Percentiles rank a stretch among this genome's conserved stretches.
Evolutionary conservation across 2,329 filamentous ascomycete species (phyloP).

Genomic region (Dothideomycetidae sp.): DNA sequence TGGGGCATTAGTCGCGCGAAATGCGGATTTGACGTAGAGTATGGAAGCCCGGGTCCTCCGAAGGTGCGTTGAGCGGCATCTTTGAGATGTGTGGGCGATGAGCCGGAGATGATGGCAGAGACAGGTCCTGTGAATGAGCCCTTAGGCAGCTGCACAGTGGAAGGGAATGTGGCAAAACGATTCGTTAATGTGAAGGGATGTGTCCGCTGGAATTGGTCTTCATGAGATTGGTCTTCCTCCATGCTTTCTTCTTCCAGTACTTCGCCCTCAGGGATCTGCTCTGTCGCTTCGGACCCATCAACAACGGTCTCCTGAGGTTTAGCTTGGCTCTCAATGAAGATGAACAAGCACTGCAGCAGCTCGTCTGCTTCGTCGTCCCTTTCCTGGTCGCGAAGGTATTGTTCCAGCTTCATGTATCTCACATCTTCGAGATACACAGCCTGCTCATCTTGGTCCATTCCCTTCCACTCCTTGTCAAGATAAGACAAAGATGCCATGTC

Average conservation of each 20-base stretch:
- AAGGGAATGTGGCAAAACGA: slow-evolving; percentile 58
- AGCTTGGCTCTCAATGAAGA: slow-evolving; percentile 12
- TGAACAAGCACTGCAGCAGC: slow-evolving; percentile 5
- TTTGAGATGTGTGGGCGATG: slow-evolving; percentile 57
- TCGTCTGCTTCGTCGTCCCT: slow-evolving; percentile 6
- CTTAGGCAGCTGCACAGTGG: slow-evolving; percentile 61
- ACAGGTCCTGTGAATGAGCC: slow-evolving; percentile 57
- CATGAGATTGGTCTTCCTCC: slow-evolving; percentile 11
- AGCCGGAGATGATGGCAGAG: slow-evolving; percentile 45
- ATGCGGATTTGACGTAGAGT: slow-evolving; percentile 58
- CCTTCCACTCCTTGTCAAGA: slow-evolving; percentile 12
- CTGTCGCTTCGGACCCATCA: slow-evolving; percentile 25
- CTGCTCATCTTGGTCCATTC: slow-evolving; percentile 7
- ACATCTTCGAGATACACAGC: slow-evolving; percentile 8
- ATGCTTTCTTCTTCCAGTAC: slow-evolving; percentile 14
- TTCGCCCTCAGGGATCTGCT: slow-evolving; percentile 14
- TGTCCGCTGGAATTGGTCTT: slow-evolving; percentile 36
- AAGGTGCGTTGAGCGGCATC: slow-evolving; percentile 59
- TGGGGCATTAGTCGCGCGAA: slow-evolving; percentile 43
- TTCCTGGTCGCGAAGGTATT: slow-evolving; percentile 1
- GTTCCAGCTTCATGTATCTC: slow-evolving; percentile 8
- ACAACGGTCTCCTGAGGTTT: slow-evolving; percentile 43
- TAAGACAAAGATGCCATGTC: slow-evolving; percentile 3
- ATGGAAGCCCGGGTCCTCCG: slow-evolving; percentile 61
- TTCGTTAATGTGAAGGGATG: slow-evolving; percentile 64